These are phyloP conservation scores for Millerozyma acaciae DNA, from an alignment of 805 yeast genomes.

Conservation along the genomic window DNA sequence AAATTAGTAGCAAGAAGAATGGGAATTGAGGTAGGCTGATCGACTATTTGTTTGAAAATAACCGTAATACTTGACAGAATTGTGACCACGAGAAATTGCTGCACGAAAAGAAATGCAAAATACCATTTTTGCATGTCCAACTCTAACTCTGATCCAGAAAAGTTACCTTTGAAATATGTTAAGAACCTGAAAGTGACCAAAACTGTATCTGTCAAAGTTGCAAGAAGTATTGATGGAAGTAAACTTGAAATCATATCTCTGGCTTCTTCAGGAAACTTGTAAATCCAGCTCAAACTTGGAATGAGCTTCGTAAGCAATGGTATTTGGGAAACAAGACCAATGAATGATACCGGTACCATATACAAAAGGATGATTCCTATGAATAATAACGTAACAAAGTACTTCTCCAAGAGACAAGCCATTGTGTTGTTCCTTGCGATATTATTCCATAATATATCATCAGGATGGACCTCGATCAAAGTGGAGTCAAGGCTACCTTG, in stretches of 20 bases:
- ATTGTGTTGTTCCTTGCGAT: conserved; percentile 37
- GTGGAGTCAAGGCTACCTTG: conserved; percentile 43
- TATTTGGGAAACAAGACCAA: conserved; percentile 71
- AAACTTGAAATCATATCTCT: conserved; percentile 56
- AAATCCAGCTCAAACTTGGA: conserved; percentile 57
- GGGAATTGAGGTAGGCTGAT: conserved; percentile 71
- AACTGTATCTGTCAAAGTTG: conserved; percentile 60
- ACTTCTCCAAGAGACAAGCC: conserved; percentile 33
- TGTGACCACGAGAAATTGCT: conserved; percentile 79
- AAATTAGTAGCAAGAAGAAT: conserved; percentile 68
- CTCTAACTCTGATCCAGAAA: conserved; percentile 62
- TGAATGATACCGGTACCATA: conserved; percentile 80
- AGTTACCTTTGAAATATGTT: conserved; percentile 51
- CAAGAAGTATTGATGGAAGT: conserved; percentile 63
- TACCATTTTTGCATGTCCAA: conserved; percentile 73
- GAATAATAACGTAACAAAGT: conserved; percentile 44
- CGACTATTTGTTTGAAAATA: conserved; percentile 56
- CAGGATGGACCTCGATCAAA: conserved; percentile 54
- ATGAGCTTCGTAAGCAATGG: conserved; percentile 59
- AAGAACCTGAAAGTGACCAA: conserved; percentile 54
- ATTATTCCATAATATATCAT: conserved; percentile 72
- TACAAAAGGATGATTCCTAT: conserved; percentile 53
- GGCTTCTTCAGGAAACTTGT: conserved; percentile 49
- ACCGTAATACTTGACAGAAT: conserved; percentile 74
- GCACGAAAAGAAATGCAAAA: conserved; percentile 74